These are phyloP conservation scores for Trichophyton verrucosum DNA, from an alignment of 2,329 filamentous ascomycete species.

Conservation along the genomic window DNA sequence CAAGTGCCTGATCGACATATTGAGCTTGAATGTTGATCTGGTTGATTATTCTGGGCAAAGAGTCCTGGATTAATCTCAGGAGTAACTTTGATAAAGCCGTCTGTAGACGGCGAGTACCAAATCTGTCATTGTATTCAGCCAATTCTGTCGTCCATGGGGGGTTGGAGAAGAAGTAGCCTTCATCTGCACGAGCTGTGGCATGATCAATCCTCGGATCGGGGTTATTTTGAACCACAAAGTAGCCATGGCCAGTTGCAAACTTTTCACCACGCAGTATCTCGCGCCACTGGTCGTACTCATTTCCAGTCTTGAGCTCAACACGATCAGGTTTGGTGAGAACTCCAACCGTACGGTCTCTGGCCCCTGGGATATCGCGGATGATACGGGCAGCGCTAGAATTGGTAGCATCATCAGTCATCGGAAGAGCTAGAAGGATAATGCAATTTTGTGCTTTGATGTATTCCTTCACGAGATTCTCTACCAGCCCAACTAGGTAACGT, in stretches of 20 bases:
- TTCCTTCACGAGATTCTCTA: constrained; percentile 55
- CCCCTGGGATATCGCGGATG: constrained; percentile 43
- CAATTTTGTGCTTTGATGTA: constrained; percentile 60
- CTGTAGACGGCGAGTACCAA: constrained; percentile 43
- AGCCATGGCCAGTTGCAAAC: constrained; percentile 58
- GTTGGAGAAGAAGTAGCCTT: constrained; percentile 39
- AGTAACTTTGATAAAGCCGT: constrained; percentile 37
- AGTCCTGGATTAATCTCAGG: constrained; percentile 34
- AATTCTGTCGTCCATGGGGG: constrained; percentile 38
- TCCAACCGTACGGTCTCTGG: constrained; percentile 51
- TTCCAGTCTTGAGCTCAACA: constrained; percentile 40
- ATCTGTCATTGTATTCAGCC: constrained; percentile 29
- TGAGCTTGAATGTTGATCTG: constrained; percentile 38
- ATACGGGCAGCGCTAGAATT: constrained; percentile 60
- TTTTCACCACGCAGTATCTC: constrained; percentile 50
- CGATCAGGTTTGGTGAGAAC: constrained; percentile 80
- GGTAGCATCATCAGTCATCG: constrained; percentile 66
- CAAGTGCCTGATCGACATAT: constrained; percentile 44
- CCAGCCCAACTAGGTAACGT: constrained; percentile 56
- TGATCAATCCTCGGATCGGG: constrained; percentile 35
- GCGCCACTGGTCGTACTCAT: constrained; percentile 46
- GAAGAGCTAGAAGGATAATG: constrained; percentile 63
- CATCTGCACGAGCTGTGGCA: constrained; percentile 36
- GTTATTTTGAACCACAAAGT: constrained; percentile 59
- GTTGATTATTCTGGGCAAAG: constrained; percentile 23